Conservation (phyloP, 495 filamentous ascomycete species). For the Penicillium herquei region DNA sequence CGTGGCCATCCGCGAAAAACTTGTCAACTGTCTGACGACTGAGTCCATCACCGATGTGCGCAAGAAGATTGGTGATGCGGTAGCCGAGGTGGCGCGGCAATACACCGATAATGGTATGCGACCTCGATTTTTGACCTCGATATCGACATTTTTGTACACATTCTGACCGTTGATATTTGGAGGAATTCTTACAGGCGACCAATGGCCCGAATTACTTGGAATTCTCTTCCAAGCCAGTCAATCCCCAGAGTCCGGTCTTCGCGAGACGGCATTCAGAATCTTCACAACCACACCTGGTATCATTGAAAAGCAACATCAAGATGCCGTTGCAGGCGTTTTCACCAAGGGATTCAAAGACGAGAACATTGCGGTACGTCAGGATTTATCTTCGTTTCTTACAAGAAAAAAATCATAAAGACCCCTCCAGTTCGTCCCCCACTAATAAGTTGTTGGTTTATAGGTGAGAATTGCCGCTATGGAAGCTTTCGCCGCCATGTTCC, state of each 20-base stretch:
- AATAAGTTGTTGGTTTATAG: constrained; percentile 32
- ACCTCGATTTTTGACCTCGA: constrained; percentile 12
- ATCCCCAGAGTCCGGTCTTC: constrained; percentile 71
- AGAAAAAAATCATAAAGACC: no score
- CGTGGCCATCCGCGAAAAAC: constrained; percentile 72
- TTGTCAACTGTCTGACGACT: constrained; percentile 69
- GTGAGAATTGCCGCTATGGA: constrained; percentile 93
- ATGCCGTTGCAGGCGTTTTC: constrained; percentile 79
- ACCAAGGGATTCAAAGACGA: constrained; percentile 88
- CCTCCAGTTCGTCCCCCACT: not conserved
- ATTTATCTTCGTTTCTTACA: no score
- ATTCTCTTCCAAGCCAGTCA: constrained; percentile 86
- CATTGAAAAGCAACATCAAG: constrained; percentile 89
- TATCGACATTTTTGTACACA: constrained; percentile 1
- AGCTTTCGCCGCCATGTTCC: constrained; percentile 94
- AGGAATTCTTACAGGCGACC: constrained; percentile 55
- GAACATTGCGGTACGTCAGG: constrained; percentile 63
- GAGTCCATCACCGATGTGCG: constrained; percentile 71
- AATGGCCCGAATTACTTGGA: constrained; percentile 88
- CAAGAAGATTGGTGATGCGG: constrained; percentile 94
- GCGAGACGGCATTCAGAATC: constrained; percentile 89
- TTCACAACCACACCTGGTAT: constrained; percentile 94
- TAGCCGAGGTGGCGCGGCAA: constrained; percentile 92
- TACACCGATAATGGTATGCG: constrained; percentile 84
- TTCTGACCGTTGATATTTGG: constrained; percentile 19